phyloP scores from a whole-genome alignment of 192 early-diverging fungal species.

The Backusella luteola region DNA sequence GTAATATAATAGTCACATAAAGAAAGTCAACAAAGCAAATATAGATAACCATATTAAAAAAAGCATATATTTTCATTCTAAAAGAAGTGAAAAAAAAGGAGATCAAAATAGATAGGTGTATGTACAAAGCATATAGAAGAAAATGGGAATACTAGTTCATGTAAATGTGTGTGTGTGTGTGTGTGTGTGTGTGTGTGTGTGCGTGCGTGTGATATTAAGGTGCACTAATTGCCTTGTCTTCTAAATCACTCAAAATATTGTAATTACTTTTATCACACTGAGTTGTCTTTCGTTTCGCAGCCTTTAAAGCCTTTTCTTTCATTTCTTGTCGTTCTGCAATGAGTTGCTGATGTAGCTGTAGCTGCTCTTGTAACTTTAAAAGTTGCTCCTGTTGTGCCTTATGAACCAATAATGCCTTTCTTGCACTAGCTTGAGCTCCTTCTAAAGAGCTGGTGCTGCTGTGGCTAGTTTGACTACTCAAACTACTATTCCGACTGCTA shows the following conservation, averaged over 20 bases:
- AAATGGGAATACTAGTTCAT: background rate
- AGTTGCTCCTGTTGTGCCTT: slow-evolving; percentile 17
- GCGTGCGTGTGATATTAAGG: background rate
- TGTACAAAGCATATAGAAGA: background rate
- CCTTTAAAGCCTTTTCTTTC: background rate
- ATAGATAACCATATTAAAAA: background rate
- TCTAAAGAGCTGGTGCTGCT: background rate
- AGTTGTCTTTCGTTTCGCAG: background rate
- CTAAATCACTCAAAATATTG: slow-evolving; percentile 1
- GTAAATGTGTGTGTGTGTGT: background rate
- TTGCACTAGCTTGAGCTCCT: background rate
- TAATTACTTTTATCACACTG: slow-evolving; percentile 5
- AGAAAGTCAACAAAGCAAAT: background rate
- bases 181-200: background rate
- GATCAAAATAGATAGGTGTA: background rate
- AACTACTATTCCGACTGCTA: background rate
- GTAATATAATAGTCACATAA: background rate
- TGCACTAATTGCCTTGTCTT: slow-evolving; percentile 15
- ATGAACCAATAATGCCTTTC: slow-evolving; percentile 10
- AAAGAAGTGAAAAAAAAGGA: background rate
- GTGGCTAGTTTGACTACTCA: background rate
- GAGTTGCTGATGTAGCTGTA: slow-evolving; percentile 6
- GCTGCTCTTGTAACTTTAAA: slow-evolving; percentile 1
- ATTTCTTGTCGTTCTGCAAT: slow-evolving; percentile 6
- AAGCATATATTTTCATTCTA: background rate